These are phyloP conservation scores for Colletotrichum lini DNA, from an alignment of 2,329 filamentous ascomycete genomes.

Conservation along the genomic window DNA sequence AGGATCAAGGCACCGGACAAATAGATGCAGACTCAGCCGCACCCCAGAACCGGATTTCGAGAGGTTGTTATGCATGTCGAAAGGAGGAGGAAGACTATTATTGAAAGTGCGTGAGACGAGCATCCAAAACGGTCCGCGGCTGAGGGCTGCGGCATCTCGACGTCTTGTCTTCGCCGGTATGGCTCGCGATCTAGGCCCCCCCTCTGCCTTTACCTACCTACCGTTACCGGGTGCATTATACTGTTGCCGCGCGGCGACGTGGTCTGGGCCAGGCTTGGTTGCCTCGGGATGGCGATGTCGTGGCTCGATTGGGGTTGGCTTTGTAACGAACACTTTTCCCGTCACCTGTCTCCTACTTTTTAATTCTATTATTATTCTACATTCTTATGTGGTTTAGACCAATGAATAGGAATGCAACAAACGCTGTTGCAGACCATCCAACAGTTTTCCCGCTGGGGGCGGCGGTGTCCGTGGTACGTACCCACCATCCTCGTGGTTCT, in stretches of 20 bases:
- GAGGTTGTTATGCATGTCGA: background rate
- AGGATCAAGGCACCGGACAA: background rate
- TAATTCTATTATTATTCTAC: background rate
- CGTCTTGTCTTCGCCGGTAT: background rate
- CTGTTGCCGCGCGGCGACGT: background rate
- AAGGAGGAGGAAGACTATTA: no score
- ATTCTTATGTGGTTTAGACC: no score
- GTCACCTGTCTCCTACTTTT: background rate
- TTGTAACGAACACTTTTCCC: background rate
- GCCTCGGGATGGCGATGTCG: background rate
- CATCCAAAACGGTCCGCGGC: constrained; percentile 1
- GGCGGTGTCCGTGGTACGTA: background rate
- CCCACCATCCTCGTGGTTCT: background rate
- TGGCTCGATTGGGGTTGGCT: background rate
- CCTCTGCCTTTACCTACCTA: no score
- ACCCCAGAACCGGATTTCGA: background rate
- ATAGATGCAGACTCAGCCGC: background rate
- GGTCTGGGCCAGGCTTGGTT: background rate
- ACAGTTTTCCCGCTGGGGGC: no score
- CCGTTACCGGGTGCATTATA: no score
- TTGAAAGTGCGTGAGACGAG: background rate
- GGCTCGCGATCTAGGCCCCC: background rate
- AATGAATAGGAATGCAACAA: no score
- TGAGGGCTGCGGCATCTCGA: background rate
- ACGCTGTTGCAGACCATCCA: no score